These are phyloP conservation scores for Hericium rajendrae DNA, from an alignment of 768 basidiomycete genomes.

Conservation along the genomic window DNA sequence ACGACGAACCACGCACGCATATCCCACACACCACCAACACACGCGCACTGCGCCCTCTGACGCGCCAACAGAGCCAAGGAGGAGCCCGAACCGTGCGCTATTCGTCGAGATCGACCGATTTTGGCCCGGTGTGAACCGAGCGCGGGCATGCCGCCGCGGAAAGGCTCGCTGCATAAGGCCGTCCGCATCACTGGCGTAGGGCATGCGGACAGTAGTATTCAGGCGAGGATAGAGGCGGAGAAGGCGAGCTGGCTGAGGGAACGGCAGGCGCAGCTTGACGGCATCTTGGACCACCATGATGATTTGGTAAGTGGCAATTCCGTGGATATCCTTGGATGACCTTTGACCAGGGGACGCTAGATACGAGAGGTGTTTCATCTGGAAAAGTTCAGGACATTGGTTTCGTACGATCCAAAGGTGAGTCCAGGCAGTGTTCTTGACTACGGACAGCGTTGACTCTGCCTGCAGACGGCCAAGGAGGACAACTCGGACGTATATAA, in stretches of 20 bases:
- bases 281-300: slow-evolving; percentile 60
- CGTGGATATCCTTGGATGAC: slow-evolving; percentile 3
- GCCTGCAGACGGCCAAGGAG: slow-evolving; percentile 51
- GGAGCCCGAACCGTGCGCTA: slow-evolving; percentile 51
- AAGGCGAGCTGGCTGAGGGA: slow-evolving; percentile 42
- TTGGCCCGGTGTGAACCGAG: slow-evolving; percentile 12
- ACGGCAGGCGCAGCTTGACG: slow-evolving; percentile 50
- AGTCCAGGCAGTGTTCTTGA: not conserved
- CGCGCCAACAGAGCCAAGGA: slow-evolving; percentile 38
- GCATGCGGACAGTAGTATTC: slow-evolving; percentile 6
- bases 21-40: not conserved
- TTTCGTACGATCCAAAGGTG: slow-evolving; percentile 73
- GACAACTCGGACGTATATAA: slow-evolving; percentile 68
- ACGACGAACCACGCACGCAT: slow-evolving; percentile 7
- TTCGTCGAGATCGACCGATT: slow-evolving; percentile 46
- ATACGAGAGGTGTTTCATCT: slow-evolving; percentile 86
- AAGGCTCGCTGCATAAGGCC: too few relatives aligned
- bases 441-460: not conserved
- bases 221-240: slow-evolving; percentile 22
- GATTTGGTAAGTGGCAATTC: slow-evolving; percentile 42
- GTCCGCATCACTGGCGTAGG: not conserved
- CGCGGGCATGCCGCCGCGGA: not conserved
- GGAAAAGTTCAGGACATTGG: slow-evolving; percentile 67
- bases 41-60: not conserved
- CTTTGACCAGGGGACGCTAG: slow-evolving; percentile 24